Base-by-base conservation (phyloP, 495 filamentous ascomycete species). In the Neurospora sp. region DNA sequence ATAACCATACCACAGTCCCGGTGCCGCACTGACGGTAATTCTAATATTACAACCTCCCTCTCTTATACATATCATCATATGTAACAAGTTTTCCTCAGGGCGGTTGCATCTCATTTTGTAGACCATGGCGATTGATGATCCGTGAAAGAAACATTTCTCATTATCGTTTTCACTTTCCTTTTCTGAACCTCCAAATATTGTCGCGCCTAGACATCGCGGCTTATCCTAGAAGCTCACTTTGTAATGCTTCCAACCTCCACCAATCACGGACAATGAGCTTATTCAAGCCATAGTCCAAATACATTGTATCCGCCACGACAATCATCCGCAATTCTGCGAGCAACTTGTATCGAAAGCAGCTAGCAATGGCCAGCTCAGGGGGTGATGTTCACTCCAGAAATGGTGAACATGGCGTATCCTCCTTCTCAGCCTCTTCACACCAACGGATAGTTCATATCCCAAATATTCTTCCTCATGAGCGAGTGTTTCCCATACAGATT, bases 401-500 rank as follows among this genome's bases (percentile, higher is more conserved):
- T 16, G 54, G 27, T 62, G 54, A 35, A 35, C 54, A 62, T 35
- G 54, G 54, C 54, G 54, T 35, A 0, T 62, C 54, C 12, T 31
- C 27, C 27, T 35, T 62, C 27, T 62, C 74, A 44, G 60, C 74
- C 39, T 75, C 76, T 7, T 27, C 70, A 3, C 18, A 72, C 27
- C 75, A 72, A 41, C 76, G 77, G 54, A 72, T 84, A 69, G 77
- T 80, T 73, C 82, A 85, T 69, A 91, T 91, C 12, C 89, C 89
- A 27, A 84, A 82, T 41, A 88, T 90, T 71, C 80, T 91, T 35
- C 89, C 89, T 0, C 89, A 90, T 77, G 89, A 90, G 81, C 88
- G 87, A 62, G 89, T 97, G 4, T 98, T 97, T 79, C 90, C 95
- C 4, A 95, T 98, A 73, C 95, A 98, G 84, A 95, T 98, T 74